Percentiles rank a stretch among this genome's conserved stretches.
Evolutionary conservation across 805 yeast species (phyloP).

Genomic region (Metschnikowia kofuensis): DNA sequence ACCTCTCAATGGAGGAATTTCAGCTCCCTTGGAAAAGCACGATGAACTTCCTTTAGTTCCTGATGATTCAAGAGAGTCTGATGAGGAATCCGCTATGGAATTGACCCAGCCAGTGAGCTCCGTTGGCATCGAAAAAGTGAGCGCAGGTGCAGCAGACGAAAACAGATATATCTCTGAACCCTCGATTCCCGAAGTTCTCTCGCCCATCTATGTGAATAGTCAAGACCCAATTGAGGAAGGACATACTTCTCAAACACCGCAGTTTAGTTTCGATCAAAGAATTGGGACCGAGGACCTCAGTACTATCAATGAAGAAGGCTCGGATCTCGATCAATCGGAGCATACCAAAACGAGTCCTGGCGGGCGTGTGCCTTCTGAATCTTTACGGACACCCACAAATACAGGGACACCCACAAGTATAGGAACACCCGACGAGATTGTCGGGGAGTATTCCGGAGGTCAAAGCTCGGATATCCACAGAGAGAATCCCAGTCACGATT

Average conservation of each 20-base stretch:
- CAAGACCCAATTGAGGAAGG: neutral
- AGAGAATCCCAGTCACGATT: neutral
- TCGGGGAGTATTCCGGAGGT: neutral
- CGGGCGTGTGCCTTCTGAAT: neutral
- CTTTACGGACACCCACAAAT: slow-evolving; percentile 3
- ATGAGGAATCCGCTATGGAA: slow-evolving; percentile 9
- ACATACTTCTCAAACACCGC: neutral
- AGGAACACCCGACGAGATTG: neutral
- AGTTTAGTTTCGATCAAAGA: neutral
- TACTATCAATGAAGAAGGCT: neutral
- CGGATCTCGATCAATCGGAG: neutral
- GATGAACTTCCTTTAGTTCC: no score
- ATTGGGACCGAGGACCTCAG: neutral
- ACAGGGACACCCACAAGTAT: neutral
- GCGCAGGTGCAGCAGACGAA: neutral
- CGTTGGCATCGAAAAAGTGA: neutral
- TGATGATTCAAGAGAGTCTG: neutral
- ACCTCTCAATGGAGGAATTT: slow-evolving; percentile 7
- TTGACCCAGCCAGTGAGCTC: slow-evolving; percentile 9
- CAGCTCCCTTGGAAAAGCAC: neutral
- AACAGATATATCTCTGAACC: no score
- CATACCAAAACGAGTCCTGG: neutral
- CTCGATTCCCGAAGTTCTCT: neutral
- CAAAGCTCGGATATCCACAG: neutral
- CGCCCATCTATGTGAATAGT: slow-evolving; percentile 1